Base-by-base conservation (phyloP, 495 filamentous ascomycete species). In the Aspergillus cristatus region DNA sequence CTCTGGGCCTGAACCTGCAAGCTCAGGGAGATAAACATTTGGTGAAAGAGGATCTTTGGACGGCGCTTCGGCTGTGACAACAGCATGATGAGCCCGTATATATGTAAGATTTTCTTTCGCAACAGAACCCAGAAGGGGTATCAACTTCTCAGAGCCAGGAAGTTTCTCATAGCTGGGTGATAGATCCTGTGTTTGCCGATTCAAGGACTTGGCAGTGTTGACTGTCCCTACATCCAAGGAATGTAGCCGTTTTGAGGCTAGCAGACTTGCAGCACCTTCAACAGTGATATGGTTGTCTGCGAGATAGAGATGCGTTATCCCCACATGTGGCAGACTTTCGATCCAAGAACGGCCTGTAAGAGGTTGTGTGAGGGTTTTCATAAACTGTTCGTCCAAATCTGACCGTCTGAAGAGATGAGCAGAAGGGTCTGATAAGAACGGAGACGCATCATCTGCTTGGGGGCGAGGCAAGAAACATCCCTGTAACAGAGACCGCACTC, bases 241-340 rank as follows among this genome's bases (percentile, higher is more conserved):
- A 45, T 76, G 58, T 6, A 80, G 55, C 37, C 65, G 52, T 41
- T 49, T 55, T 16, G 75, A 70, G 38, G 62, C 50, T 16, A 79
- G 36, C 13, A 82, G 61, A 29, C 65, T 69, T 6, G 71, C 71
- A 11, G 71, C 55, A 10, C 74, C 76, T 47, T 76, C 72, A 1
- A 75, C 67, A 12, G 70, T 74, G 26, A 83, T 59, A 7, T 58
- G 60, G 41, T 83, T 83, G 25, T 75, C 60, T 17, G 75, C 59
- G 14, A 79, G 68, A 47, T 74, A 74, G 6, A 80, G 60, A 53
- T 80, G 76, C 0, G 75, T 79, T 20, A 80, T 68, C 3, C 76
- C 76, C 4, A 53, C 51, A 44, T 65, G 51, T n/a, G 68, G 54
- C 6, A 73, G 44, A 39, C 72, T 66, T 33, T 78, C 73, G 22